A percentile compares a stretch with the other conserved stretches of the same genome.
These are phyloP conservation scores for Trichomonas vaginalis DNA, from an alignment of 208 protist genomes.

Conservation along the genomic window DNA sequence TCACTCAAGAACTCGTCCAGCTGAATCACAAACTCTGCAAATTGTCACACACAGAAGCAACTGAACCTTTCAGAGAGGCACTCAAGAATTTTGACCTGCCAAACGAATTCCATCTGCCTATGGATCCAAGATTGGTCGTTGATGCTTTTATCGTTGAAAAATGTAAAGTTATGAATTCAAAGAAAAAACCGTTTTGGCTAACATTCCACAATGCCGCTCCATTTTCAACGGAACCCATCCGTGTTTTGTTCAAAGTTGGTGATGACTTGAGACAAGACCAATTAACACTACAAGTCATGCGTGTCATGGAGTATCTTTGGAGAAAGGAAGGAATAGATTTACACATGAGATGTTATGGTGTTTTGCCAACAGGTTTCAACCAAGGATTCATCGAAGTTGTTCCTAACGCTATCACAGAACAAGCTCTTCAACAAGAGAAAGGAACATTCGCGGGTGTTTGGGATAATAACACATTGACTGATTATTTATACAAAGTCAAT, in stretches of 20 bases:
- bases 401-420: not conserved
- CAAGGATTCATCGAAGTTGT: conserved; percentile 7
- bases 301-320: conserved; percentile 44
- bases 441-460: not conserved
- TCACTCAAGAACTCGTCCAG: not conserved
- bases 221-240: conserved; percentile 35
- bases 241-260: conserved; percentile 46
- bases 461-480: not conserved
- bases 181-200: conserved; percentile 67
- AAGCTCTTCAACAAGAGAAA: not conserved
- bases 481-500: not conserved
- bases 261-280: conserved; percentile 51
- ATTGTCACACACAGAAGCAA: not conserved
- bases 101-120: conserved; percentile 12
- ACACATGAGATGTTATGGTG: conserved; percentile 21
- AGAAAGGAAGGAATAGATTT: conserved; percentile 35
- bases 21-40: not conserved
- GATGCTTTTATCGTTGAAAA: conserved; percentile 30
- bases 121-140: conserved; percentile 24
- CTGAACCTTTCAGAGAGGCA: not conserved
- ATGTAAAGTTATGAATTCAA: conserved; percentile 71
- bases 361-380: conserved; percentile 8
- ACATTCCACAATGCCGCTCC: conserved; percentile 59
- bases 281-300: conserved; percentile 43
- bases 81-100: not conserved